These are phyloP conservation scores for Termitomyces sp. DNA, from an alignment of 768 basidiomycete species.

Conservation along the genomic window DNA sequence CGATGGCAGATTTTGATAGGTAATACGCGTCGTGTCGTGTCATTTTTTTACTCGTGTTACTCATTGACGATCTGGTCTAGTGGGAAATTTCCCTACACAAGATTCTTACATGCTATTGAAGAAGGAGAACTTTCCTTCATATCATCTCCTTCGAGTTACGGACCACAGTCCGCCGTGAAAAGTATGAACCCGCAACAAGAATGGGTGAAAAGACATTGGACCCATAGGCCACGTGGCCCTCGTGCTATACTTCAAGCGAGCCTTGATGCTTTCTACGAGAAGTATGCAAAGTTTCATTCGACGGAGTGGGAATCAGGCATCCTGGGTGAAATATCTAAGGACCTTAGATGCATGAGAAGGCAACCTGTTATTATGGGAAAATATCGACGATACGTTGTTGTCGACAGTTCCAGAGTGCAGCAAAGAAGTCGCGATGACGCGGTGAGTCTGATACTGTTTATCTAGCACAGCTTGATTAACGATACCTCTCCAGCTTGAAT, in stretches of 20 bases:
- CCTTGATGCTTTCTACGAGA: constrained; percentile 31
- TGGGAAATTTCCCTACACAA: constrained; percentile 30
- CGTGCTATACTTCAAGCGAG: constrained; percentile 39
- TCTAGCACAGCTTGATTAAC: background rate
- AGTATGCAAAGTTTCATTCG: constrained; percentile 27
- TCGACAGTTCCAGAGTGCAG: constrained; percentile 33
- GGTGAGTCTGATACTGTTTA: constrained; percentile 32
- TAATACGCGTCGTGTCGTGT: constrained; percentile 20
- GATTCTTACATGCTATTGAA: constrained; percentile 43
- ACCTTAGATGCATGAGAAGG: constrained; percentile 47
- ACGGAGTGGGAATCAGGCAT: constrained; percentile 30
- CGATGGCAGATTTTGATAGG: constrained; percentile 34
- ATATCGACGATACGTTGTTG: constrained; percentile 62
- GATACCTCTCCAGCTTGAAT: constrained; percentile 44
- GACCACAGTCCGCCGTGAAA: constrained; percentile 12
- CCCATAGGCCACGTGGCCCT: constrained; percentile 24
- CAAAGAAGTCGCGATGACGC: constrained; percentile 26
- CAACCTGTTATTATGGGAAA: constrained; percentile 58
- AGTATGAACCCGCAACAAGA: constrained; percentile 14
- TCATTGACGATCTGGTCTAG: constrained; percentile 18
- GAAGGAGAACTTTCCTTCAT: constrained; percentile 51
- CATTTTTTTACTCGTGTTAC: background rate
- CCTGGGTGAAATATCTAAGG: constrained; percentile 39
- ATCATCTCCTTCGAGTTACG: constrained; percentile 35
- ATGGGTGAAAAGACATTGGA: constrained; percentile 36